phyloP scores from a whole-genome alignment of 2,329 filamentous ascomycete species.

The Arthrobotrys sphaeroides region DNA sequence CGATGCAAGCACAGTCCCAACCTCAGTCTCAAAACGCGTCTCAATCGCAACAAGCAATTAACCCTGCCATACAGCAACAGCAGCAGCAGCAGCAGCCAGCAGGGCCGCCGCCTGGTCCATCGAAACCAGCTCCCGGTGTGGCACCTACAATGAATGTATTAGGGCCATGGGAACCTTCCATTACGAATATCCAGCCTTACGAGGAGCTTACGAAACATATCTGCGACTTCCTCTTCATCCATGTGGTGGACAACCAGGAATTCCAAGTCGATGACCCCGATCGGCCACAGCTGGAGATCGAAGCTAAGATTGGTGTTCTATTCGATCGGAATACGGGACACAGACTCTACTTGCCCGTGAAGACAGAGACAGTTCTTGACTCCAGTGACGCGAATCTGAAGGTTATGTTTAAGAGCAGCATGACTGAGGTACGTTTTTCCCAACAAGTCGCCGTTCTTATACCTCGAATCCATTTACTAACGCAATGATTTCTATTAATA shows the following conservation, averaged over 20 bases:
- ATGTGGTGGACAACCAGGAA: slow-evolving; percentile 75
- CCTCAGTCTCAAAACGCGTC: slow-evolving; percentile 55
- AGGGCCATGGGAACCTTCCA: slow-evolving; percentile 72
- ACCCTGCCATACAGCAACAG: slow-evolving; percentile 41
- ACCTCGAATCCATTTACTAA: not conserved
- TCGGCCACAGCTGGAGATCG: slow-evolving; percentile 83
- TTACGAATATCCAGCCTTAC: slow-evolving; percentile 75
- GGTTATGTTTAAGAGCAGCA: slow-evolving; percentile 81
- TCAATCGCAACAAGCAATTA: slow-evolving; percentile 36
- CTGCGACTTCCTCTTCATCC: slow-evolving; percentile 81
- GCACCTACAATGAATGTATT: slow-evolving; percentile 55
- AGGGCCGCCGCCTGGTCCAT: slow-evolving; percentile 54
- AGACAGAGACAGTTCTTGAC: slow-evolving; percentile 75
- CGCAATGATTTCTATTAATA: slow-evolving; percentile 60
- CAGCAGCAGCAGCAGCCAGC: slow-evolving; percentile 55
- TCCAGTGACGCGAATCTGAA: slow-evolving; percentile 66
- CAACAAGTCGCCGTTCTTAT: not conserved
- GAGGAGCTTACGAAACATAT: slow-evolving; percentile 79
- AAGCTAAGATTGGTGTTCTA: slow-evolving; percentile 88
- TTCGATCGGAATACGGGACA: slow-evolving; percentile 76
- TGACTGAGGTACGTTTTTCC: slow-evolving; percentile 77
- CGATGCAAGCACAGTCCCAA: slow-evolving; percentile 41
- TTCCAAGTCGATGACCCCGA: slow-evolving; percentile 68
- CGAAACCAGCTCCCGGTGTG: slow-evolving; percentile 56
- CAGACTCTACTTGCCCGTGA: slow-evolving; percentile 73